Conservation (phyloP, 2,329 filamentous ascomycete genomes). For the Zasmidium citrigriseum region DNA sequence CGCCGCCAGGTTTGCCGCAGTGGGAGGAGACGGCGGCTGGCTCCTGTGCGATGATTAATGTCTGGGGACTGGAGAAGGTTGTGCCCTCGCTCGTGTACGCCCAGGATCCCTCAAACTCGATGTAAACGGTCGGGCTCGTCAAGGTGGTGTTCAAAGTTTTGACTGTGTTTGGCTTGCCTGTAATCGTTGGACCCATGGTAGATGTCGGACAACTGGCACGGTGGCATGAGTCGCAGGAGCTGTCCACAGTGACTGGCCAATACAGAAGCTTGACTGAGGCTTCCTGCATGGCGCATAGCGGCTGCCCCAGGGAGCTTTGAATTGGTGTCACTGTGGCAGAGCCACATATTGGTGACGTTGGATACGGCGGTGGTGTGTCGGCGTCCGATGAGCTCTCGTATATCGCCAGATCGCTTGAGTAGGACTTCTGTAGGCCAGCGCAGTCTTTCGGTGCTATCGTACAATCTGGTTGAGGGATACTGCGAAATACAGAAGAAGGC, state of each 20-base stretch:
- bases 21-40: constrained; percentile 17
- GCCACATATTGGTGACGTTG: constrained; percentile 14
- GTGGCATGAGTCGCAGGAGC: constrained; percentile 11
- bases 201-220: constrained; percentile 14
- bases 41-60: constrained; percentile 19
- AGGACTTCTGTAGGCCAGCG: constrained; percentile 2
- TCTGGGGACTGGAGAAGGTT: constrained; percentile 8
- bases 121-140: constrained; percentile 27
- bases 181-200: constrained; percentile 19
- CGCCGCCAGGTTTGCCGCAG: constrained; percentile 20
- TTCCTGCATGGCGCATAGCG: constrained; percentile 15
- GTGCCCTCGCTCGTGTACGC: constrained; percentile 12
- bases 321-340: constrained; percentile 2
- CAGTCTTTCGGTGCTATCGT: constrained; percentile 21
- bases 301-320: not conserved
- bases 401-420: not conserved
- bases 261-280: constrained; percentile 23
- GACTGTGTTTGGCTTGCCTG: constrained; percentile 21
- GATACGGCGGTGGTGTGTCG: not conserved
- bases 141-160: constrained; percentile 20
- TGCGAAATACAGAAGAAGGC: constrained; percentile 1
- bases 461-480: constrained; percentile 17
- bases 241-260: constrained; percentile 19
- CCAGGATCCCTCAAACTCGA: constrained; percentile 23
- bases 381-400: not conserved